Conservation (phyloP, 441 rosid species). For the Sinapis alba region DNA sequence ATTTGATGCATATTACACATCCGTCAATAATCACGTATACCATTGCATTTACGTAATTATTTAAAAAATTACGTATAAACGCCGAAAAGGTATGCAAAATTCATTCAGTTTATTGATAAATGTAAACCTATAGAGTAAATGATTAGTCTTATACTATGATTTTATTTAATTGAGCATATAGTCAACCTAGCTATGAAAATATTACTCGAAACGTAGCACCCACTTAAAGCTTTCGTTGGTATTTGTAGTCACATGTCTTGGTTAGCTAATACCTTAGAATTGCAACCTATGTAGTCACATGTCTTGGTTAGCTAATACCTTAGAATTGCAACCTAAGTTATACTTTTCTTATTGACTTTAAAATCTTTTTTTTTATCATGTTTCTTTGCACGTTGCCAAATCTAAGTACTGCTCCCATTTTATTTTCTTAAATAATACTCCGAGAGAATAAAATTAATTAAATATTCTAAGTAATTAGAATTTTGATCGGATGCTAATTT, state of each 20-base stretch:
- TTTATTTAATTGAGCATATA: not conserved
- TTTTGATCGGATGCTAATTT: too few relatives aligned
- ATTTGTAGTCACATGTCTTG: slow-evolving; percentile 10
- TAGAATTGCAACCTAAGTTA: not conserved
- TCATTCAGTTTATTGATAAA: not conserved
- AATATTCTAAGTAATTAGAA: too few relatives aligned
- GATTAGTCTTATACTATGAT: not conserved
- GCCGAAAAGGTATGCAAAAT: not conserved
- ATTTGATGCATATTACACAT: not conserved
- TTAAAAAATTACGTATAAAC: too few relatives aligned
- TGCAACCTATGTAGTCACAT: slow-evolving; percentile 8
- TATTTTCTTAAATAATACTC: too few relatives aligned
- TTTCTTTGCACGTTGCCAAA: slow-evolving; percentile 3
- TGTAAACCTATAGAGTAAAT: not conserved
- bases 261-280: slow-evolving; percentile 7
- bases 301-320: slow-evolving; percentile 8
- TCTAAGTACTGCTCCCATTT: too few relatives aligned
- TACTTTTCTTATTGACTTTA: not conserved
- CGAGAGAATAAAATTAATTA: too few relatives aligned
- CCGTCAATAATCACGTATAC: not conserved
- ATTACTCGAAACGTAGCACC: slow-evolving; percentile 17
- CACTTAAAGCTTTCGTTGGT: slow-evolving; percentile 34
- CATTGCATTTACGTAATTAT: not conserved
- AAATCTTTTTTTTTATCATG: not conserved
- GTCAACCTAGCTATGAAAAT: not conserved